Conservation (phyloP, 208 protist species). For the Leptomonas seymouri region DNA sequence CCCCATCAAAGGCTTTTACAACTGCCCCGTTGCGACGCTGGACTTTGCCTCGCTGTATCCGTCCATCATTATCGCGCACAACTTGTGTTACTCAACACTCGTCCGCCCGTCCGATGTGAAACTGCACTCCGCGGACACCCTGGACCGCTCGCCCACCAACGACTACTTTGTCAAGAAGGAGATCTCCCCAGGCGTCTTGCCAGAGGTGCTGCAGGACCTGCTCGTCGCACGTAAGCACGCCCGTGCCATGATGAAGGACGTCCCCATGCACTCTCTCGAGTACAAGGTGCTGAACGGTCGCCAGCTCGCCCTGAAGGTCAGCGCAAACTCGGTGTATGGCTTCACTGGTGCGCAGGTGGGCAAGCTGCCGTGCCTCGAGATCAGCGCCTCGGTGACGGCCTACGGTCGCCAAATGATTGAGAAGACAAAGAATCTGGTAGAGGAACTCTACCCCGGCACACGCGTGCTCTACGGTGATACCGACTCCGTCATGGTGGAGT, state of each 20-base stretch:
- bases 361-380: conserved; percentile 98
- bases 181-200: conserved; percentile 79
- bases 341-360: conserved; percentile 99
- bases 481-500: conserved; percentile 99
- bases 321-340: conserved; percentile 99
- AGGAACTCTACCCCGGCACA: conserved; percentile 97
- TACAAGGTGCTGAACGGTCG: conserved; percentile 97
- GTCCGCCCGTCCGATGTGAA: conserved; percentile 76
- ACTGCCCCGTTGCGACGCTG: conserved; percentile 98
- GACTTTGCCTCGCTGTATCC: conserved; percentile 99
- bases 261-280: conserved; percentile 77
- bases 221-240: conserved; percentile 81
- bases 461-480: conserved; percentile 99
- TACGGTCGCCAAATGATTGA: conserved; percentile 99
- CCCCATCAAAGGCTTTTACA: conserved; percentile 97
- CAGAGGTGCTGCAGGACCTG: conserved; percentile 86
- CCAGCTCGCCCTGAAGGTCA: conserved; percentile 99
- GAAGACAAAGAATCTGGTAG: conserved; percentile 93
- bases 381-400: conserved; percentile 94
- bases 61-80: conserved; percentile 99
- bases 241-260: conserved; percentile 83
- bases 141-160: conserved; percentile 70
- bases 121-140: conserved; percentile 81
- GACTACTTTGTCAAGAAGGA: conserved; percentile 85
- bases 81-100: conserved; percentile 99